Percentiles rank a stretch among this genome's conserved stretches.
Evolutionary conservation across 495 filamentous ascomycete genomes (phyloP).

Genomic region (Talaromyces nanjingensis): DNA sequence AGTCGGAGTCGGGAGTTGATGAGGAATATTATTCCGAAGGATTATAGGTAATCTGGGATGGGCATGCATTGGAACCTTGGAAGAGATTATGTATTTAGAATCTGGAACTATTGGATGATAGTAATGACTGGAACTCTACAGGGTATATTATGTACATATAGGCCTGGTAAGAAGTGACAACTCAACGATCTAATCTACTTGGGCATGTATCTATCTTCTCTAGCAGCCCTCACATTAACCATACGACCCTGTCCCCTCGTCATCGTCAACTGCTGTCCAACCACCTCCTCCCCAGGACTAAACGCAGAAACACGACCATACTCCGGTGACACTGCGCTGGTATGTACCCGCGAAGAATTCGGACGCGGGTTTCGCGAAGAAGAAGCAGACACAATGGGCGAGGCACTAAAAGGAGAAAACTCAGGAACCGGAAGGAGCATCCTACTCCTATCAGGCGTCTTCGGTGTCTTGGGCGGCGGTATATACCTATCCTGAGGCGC

Average conservation of each 20-base stretch:
- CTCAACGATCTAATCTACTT: background rate
- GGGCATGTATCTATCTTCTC: background rate
- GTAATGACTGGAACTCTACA: background rate
- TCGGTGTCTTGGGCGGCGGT: background rate
- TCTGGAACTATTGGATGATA: background rate
- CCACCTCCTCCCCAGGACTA: background rate
- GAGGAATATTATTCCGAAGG: conserved; percentile 9
- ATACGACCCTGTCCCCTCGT: background rate
- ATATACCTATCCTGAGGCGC: background rate
- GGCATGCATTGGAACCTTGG: background rate
- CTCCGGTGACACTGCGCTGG: background rate
- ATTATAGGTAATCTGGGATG: background rate
- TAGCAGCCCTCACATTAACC: background rate
- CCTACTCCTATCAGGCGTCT: background rate
- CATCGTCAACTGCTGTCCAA: background rate
- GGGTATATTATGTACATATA: background rate
- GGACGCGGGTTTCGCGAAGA: background rate
- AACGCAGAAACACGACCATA: background rate
- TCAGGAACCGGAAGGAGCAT: background rate
- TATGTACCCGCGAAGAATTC: background rate
- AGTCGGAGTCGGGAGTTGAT: conserved; percentile 8
- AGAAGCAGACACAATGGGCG: background rate
- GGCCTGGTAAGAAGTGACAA: background rate
- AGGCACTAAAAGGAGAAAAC: background rate
- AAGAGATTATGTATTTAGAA: background rate